Evolutionary conservation across 2,329 filamentous ascomycete species (phyloP).

Genomic region (Trichoderma sp.): DNA sequence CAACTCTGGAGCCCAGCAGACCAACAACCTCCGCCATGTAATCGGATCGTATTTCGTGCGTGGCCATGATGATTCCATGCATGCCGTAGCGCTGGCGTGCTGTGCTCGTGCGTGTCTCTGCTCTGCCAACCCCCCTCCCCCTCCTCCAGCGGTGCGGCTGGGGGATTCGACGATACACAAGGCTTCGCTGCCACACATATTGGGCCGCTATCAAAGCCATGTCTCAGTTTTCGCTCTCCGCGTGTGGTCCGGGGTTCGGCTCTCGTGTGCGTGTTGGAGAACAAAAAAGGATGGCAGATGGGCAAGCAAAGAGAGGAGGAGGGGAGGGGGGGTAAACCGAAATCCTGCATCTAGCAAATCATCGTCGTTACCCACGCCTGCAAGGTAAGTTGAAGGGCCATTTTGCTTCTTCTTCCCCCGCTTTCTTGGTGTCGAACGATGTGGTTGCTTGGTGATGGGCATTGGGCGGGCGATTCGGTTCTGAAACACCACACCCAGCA

Average conservation of each 20-base stretch:
- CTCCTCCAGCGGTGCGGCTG: neutral
- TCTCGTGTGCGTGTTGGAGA: neutral
- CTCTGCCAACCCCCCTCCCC: neutral
- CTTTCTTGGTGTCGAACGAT: constrained; percentile 2
- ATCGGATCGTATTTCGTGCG: constrained; percentile 4
- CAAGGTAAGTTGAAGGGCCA: neutral
- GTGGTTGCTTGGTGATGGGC: neutral
- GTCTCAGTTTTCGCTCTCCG: neutral
- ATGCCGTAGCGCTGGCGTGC: constrained; percentile 10
- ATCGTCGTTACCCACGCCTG: neutral
- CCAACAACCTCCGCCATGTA: neutral
- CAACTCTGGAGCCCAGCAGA: constrained; percentile 8
- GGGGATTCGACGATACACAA: constrained; percentile 10
- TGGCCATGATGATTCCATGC: constrained; percentile 13
- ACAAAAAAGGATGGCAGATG: neutral
- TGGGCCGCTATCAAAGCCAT: constrained; percentile 10
- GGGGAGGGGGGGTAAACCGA: neutral
- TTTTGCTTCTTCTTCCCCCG: constrained; percentile 10
- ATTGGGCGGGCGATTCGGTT: neutral
- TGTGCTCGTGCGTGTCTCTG: neutral
- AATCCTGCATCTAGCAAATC: constrained; percentile 10
- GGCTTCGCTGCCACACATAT: neutral
- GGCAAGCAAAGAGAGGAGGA: neutral
- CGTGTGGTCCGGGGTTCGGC: neutral
- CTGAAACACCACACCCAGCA: neutral